Evolutionary conservation across 305 asterid species (phyloP), one percentile per base, ranked within the genome.

Genomic region (Ilex paraguariensis): DNA sequence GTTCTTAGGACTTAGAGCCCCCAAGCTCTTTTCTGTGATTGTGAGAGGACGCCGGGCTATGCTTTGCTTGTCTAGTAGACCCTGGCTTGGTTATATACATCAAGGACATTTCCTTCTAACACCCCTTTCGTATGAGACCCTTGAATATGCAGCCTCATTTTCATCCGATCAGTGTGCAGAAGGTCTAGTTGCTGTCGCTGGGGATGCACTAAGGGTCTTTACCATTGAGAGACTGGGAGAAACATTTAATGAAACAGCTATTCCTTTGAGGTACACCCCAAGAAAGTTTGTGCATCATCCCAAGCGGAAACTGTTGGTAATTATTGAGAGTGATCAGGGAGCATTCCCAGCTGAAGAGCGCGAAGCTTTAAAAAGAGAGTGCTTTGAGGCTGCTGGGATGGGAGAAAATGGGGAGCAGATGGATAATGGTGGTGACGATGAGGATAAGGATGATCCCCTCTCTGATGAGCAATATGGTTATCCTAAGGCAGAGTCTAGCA

Each of bases 151-250:
- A 57, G 97, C 97, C 67, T 94, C 99, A 15, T 94, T 94, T 84
- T 84, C 97, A 55, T 94, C 99, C 3, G 99, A 94, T 77, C 97
- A 94, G 84, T 94, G 99, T 78, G 95, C 96, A n/a, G 99, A 94
- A 82, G 99, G 99, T 79, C 96, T 94, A 52, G 99, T 90, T 60
- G 81, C 99, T 67, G 99, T 94, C 39, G 99, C 99, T 60, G 99
- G 95, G 60, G 96, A 94, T 71, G 99, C 99, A 13, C 74, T 94
- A 44, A 82, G 97, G 79, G 95, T 94, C 75, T 94, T 94, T 68
- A 88, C 93, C n/a, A 83, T 94, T 21, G 99, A 94, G 78, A 90
- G 97, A 79, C 79, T 94, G 63, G 99, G 97, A 16, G 99, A 94
- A 73, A 84, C 96, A 52, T 94, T 94, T 58, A 94, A 94, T 74